phyloP scores from a whole-genome alignment of 2,329 filamentous ascomycete species.

The Penicillium sp. region DNA sequence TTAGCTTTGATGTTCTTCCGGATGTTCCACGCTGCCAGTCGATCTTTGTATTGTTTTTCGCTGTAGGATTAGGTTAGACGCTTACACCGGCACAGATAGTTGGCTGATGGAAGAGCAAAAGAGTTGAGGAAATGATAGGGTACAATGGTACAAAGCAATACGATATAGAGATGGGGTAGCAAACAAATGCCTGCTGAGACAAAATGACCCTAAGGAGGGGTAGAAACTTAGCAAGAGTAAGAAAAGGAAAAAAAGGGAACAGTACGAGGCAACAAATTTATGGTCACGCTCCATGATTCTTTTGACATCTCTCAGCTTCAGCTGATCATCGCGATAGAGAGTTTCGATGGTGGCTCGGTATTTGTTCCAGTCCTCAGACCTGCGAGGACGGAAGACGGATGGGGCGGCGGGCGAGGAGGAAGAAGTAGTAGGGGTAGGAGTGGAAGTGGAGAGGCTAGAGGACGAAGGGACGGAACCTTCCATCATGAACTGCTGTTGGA shows the following conservation, averaged over 20 bases:
- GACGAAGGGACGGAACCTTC: slow-evolving; percentile 31
- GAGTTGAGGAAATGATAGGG: background rate
- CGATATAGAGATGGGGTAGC: slow-evolving; percentile 11
- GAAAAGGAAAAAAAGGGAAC: slow-evolving; percentile 16
- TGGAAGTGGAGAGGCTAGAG: slow-evolving; percentile 23
- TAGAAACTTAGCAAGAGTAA: slow-evolving; percentile 15
- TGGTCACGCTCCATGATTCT: slow-evolving; percentile 43
- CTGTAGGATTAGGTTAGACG: slow-evolving; percentile 22
- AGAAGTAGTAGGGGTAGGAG: slow-evolving; percentile 19
- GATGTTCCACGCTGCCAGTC: slow-evolving; percentile 42
- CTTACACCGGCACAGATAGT: no score
- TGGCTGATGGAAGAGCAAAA: background rate
- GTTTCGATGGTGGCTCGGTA: slow-evolving; percentile 42
- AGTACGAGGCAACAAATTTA: slow-evolving; percentile 42
- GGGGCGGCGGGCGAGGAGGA: slow-evolving; percentile 23
- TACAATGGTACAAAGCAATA: background rate
- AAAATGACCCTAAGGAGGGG: slow-evolving; percentile 7
- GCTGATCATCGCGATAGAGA: slow-evolving; percentile 41
- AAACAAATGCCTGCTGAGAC: slow-evolving; percentile 1
- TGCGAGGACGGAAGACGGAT: slow-evolving; percentile 38
- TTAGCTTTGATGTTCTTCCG: slow-evolving; percentile 46
- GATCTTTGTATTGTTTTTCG: slow-evolving; percentile 47
- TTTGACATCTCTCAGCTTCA: slow-evolving; percentile 44
- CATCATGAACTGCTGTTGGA: slow-evolving; percentile 27
- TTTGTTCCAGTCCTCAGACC: slow-evolving; percentile 44